These are phyloP conservation scores for Lavandula angustifolia DNA, from an alignment of 257 asterid genomes.

Conservation along the genomic window DNA sequence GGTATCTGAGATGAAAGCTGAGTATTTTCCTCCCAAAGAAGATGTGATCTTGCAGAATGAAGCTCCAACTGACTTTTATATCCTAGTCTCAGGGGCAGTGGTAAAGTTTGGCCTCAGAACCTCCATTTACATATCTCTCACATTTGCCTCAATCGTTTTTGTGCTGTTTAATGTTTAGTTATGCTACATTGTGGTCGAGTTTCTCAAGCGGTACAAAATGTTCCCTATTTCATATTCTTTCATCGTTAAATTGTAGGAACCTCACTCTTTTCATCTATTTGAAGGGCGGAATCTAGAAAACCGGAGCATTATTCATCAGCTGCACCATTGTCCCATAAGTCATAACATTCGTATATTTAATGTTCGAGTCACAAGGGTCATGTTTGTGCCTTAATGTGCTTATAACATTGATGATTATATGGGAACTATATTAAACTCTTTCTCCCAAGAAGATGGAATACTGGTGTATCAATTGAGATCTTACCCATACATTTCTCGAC, in stretches of 20 bases:
- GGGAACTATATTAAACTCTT: background rate
- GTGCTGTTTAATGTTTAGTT: too few relatives aligned
- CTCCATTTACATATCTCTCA: too few relatives aligned
- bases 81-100: too few relatives aligned
- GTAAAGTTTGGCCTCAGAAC: too few relatives aligned
- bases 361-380: constrained; percentile 18
- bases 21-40: too few relatives aligned
- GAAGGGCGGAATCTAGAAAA: constrained; percentile 99
- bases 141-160: too few relatives aligned
- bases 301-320: constrained; percentile 99
- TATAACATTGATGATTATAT: background rate
- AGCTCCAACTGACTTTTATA: too few relatives aligned
- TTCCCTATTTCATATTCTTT: constrained; percentile 47
- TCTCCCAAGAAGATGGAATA: background rate
- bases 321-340: constrained; percentile 98
- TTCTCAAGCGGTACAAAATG: too few relatives aligned
- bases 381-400: background rate
- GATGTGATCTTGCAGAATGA: too few relatives aligned
- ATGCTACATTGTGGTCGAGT: too few relatives aligned
- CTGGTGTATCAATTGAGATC: constrained; percentile 18
- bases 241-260: constrained; percentile 69
- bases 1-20: too few relatives aligned
- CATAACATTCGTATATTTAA: constrained; percentile 11
- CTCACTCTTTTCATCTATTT: constrained; percentile 90
- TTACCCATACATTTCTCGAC: constrained; percentile 31